Percentiles rank a stretch among this genome's conserved stretches.
Conservation (phyloP, 2,329 filamentous ascomycete species). For the Pezizomycotina sp. region DNA sequence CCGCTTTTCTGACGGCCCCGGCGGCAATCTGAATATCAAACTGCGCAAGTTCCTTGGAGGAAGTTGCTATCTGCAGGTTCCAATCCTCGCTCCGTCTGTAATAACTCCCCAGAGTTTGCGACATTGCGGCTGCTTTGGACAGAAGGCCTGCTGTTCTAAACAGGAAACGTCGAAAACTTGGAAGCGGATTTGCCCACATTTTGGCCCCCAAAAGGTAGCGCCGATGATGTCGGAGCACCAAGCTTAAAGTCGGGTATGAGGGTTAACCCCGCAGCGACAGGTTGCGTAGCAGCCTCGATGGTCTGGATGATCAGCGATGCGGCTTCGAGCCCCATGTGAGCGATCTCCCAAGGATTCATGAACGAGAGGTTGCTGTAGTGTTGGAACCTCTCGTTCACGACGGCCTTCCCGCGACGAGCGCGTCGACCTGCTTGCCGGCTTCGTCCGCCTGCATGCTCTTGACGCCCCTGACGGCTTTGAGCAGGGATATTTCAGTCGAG, state of each 20-base stretch:
- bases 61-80: conserved; percentile 2
- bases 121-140: neutral
- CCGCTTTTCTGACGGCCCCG: conserved; percentile 1
- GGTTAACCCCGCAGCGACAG: neutral
- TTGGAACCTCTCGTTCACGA: neutral
- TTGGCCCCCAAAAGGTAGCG: too few relatives aligned
- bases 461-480: conserved; percentile 14
- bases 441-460: conserved; percentile 19
- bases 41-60: conserved; percentile 2
- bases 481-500: conserved; percentile 16
- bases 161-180: too few relatives aligned
- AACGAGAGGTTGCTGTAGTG: neutral
- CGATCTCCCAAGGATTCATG: conserved; percentile 1
- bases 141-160: neutral
- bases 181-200: too few relatives aligned
- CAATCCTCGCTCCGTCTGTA: conserved; percentile 1
- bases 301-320: neutral
- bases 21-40: conserved; percentile 5
- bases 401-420: conserved; percentile 2
- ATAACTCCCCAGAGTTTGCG: neutral
- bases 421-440: conserved; percentile 15
- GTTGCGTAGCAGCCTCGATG: neutral
- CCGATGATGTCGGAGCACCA: neutral
- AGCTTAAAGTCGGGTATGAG: conserved; percentile 3
- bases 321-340: neutral